Evolutionary conservation across 176 grass and related monocot species (phyloP).

Genomic region (Paspalum notatum): DNA sequence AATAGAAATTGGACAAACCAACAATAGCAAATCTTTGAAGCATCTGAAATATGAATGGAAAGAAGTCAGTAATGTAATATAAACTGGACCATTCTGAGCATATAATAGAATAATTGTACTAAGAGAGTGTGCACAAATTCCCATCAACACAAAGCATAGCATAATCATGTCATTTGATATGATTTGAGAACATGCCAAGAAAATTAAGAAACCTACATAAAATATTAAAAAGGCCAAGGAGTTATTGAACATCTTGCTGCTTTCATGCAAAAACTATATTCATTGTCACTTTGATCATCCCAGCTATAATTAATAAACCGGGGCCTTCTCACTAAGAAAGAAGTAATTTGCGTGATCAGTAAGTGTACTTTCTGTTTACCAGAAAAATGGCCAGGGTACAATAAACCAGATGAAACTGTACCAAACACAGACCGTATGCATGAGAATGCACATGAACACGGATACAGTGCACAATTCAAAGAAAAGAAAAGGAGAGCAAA

Average conservation of each 20-base stretch:
- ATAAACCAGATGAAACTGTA: constrained; percentile 12
- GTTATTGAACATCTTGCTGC: constrained; percentile 13
- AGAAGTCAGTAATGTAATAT: constrained; percentile 27
- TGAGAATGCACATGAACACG: not conserved
- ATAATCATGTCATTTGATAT: constrained; percentile 1
- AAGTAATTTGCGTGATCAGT: not conserved
- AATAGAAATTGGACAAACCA: constrained; percentile 95
- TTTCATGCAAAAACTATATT: constrained; percentile 15
- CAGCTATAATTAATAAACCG: not conserved
- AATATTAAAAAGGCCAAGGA: constrained; percentile 12
- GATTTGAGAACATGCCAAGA: constrained; percentile 9
- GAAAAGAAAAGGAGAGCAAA: not conserved
- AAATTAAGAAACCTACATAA: constrained; percentile 8
- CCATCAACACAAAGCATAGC: not conserved
- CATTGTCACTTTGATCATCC: constrained; percentile 2
- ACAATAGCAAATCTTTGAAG: constrained; percentile 97
- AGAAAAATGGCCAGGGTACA: constrained; percentile 15
- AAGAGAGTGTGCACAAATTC: not conserved
- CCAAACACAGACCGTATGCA: not conserved
- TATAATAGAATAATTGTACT: not conserved
- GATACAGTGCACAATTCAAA: not conserved
- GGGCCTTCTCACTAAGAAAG: not conserved
- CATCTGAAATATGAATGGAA: constrained; percentile 62
- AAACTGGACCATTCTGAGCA: constrained; percentile 22
- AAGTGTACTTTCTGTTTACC: constrained; percentile 14